Base-by-base conservation (phyloP, 257 asterid genomes). In the Vinca minor region DNA sequence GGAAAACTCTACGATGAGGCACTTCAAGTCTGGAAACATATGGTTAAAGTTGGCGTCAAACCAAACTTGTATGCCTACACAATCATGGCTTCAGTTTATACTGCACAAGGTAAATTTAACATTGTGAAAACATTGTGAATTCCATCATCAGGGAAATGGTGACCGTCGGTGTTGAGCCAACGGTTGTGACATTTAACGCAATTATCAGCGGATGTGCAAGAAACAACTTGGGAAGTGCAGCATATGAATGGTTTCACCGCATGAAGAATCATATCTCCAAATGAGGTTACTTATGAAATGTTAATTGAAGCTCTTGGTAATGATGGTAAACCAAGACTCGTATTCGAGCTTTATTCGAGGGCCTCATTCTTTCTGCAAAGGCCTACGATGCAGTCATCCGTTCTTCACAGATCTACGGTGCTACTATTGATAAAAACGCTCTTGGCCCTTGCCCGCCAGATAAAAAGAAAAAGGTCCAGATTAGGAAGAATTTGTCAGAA, bases 101-200 rank as follows among this genome's bases (percentile, higher is more conserved):
- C 96, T 0, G 84, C 81, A 52, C 90, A 77, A 62, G 89, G 88
- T 23, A 80, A 81, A 53, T 85, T 81, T 9, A 82, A 87, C n/a
- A 63, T 62, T 3, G n/a, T n/a, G n/a, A n/a, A n/a, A n/a, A n/a
- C n/a, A n/a, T n/a, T n/a, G 89, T 93, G 32, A 82, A 79, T 34
- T 81, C 84, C 23, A 68, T 85, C 57, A 77, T 89, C 64, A 70
- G 41, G 64, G 96, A 93, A 63, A 93, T 93, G 96, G 71, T 38
- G 3, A 52, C 66, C 1, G 66, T 56, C 7, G 84, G 91, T 34
- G 45, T 83, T 38, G 83, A 79, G 73, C 98, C 96, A 7, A 92
- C 98, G 0, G 98, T 87, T 15, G 91, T 93, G 54, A 89, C 97
- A 3, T 93, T 81, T 82, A 93, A 93, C 1, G 97, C 98, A 1